These are phyloP conservation scores for Ciborinia camelliae DNA, from an alignment of 2,329 filamentous ascomycete genomes.

Conservation along the genomic window DNA sequence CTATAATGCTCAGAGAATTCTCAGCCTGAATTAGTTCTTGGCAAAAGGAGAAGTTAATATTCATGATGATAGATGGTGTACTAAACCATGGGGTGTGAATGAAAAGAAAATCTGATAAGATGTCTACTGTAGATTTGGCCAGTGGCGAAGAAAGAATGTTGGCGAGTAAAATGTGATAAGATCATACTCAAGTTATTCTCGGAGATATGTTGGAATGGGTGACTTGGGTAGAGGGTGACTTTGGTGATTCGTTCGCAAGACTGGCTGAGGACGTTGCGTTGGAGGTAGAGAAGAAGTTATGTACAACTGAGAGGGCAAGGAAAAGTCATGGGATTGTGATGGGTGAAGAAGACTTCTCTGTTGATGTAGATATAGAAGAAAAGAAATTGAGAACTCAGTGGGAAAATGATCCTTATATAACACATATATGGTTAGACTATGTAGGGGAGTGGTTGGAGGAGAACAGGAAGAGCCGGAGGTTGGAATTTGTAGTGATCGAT, in stretches of 20 bases:
- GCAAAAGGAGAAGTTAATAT: conserved; percentile 8
- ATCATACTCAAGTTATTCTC: conserved; percentile 7
- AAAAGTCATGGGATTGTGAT: conserved; percentile 10
- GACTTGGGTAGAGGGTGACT: conserved; percentile 10
- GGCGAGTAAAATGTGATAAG: conserved; percentile 16
- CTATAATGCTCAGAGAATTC: conserved; percentile 10
- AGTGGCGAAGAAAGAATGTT: neutral
- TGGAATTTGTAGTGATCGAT: neutral
- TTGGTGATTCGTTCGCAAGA: conserved; percentile 6
- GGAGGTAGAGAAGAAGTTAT: conserved; percentile 11
- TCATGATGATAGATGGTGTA: conserved; percentile 18
- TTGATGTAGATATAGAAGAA: neutral
- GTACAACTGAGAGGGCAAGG: neutral
- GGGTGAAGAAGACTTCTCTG: neutral
- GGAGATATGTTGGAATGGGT: conserved; percentile 15
- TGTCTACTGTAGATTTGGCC: neutral
- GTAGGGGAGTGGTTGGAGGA: conserved; percentile 10
- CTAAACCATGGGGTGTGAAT: conserved; percentile 11
- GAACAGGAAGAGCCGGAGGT: conserved; percentile 1
- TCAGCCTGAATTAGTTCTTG: conserved; percentile 9
- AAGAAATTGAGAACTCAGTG: neutral
- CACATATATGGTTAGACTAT: conserved; percentile 11
- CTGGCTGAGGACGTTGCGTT: conserved; percentile 12
- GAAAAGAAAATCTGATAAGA: neutral
- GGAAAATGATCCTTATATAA: conserved; percentile 13